These are phyloP conservation scores for Arthrobotrys conoides DNA, from an alignment of 2,329 filamentous ascomycete genomes.

Conservation along the genomic window DNA sequence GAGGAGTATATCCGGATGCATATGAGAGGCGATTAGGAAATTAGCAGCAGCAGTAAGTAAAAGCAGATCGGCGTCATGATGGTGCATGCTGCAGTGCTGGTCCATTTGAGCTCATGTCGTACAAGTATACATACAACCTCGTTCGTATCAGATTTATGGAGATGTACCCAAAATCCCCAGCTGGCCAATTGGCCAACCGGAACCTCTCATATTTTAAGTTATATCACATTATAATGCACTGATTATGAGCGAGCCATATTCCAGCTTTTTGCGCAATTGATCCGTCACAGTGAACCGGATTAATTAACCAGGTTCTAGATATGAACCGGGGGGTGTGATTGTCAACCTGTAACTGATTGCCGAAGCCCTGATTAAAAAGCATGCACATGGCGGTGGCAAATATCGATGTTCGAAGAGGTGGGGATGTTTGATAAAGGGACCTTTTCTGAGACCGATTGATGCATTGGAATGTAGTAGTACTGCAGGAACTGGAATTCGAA, in stretches of 20 bases:
- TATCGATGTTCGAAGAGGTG: not conserved
- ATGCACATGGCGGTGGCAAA: constrained; percentile 5
- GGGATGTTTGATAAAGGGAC: constrained; percentile 1
- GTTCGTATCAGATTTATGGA: constrained; percentile 13
- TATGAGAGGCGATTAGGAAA: constrained; percentile 1
- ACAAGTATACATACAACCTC: constrained; percentile 16
- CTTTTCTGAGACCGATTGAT: not conserved
- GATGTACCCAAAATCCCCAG: too few species aligned
- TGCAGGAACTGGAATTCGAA: constrained; percentile 30
- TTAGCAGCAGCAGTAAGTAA: not conserved
- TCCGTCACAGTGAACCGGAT: constrained; percentile 4
- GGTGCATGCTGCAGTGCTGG: constrained; percentile 18
- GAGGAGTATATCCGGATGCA: not conserved
- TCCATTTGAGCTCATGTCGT: not conserved
- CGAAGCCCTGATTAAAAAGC: not conserved
- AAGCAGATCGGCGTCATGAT: constrained; percentile 23
- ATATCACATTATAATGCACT: constrained; percentile 24
- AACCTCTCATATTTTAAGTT: not conserved
- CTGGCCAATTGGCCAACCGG: too few species aligned
- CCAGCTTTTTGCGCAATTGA: constrained; percentile 2
- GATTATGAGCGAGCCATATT: constrained; percentile 16
- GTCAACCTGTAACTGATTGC: not conserved
- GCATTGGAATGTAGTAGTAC: constrained; percentile 6
- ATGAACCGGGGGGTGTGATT: not conserved
- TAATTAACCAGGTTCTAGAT: not conserved